Evolutionary conservation across 1,139 yeast species (phyloP), one percentile per base, ranked within the genome.

Genomic region (Spathaspora jeffriesii): DNA sequence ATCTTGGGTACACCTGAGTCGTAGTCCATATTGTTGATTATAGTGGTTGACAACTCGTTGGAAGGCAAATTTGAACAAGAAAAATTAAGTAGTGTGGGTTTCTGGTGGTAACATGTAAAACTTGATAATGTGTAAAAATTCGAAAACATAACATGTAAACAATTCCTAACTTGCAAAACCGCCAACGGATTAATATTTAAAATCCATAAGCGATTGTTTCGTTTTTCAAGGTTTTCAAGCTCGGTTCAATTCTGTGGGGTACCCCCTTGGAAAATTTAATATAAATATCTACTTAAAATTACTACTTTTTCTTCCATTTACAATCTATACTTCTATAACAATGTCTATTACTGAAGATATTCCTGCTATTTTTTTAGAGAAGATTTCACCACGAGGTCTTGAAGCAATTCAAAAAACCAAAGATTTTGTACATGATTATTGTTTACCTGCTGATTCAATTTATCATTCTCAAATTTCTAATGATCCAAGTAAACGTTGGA

Each of bases 351-450:
- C 62, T 53, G 70, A 72, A 48, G 78, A 73, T 42, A 73, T 75
- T 39, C 80, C 80, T 4, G 76, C 76, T 7, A 60, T 73, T 14
- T 74, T 75, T 58, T 56, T 68, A 27, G 74, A 71, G 47, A 63
- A 73, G 47, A 41, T 84, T 47, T 70, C 82, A 2, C 77, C 79
- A 5, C 65, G 71, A 38, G 88, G 82, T 3, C 63, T 75, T 43
- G 84, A 77, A 43, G 69, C 82, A 18, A 73, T 84, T 44, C 74
- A 69, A 48, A 75, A 68, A 47, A 60, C 68, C 45, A 78, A 78
- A 56, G 72, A 73, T 46, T 84, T 84, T 58, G 84, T 84, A 21
- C 80, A 81, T 40, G 70, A 76, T 32, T 84, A 81, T 56, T 81
- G 86, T 58, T 57, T 80, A 41, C 89, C 90, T 3, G 84, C 82